Conservation (phyloP, 495 filamentous ascomycete species). For the Xylaria curta region DNA sequence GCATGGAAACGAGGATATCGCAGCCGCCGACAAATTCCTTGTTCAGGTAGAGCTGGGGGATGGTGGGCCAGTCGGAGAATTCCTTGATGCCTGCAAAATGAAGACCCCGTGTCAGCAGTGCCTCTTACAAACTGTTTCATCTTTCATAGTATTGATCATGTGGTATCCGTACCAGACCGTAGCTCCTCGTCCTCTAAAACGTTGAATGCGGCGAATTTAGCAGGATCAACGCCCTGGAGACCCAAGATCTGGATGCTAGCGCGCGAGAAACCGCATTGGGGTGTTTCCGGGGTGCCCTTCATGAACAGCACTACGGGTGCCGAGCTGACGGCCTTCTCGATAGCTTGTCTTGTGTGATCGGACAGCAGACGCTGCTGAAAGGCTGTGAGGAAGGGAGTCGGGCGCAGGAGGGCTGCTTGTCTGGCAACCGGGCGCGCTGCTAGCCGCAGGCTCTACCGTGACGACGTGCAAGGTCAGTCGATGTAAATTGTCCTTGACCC, state of each 20-base stretch:
- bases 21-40: conserved; percentile 97
- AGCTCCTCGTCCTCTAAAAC: conserved; percentile 90
- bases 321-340: conserved; percentile 83
- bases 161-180: conserved; percentile 69
- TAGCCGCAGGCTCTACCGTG: conserved; percentile 42
- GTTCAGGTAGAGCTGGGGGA: conserved; percentile 93
- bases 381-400: conserved; percentile 42
- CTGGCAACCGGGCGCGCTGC: conserved; percentile 44
- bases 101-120: conserved; percentile 21
- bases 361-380: conserved; percentile 71
- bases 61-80: conserved; percentile 98
- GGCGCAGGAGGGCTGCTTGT: conserved; percentile 33
- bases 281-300: conserved; percentile 96
- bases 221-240: conserved; percentile 93
- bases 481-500: background rate
- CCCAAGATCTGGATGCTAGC: conserved; percentile 94
- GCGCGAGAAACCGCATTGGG: conserved; percentile 97
- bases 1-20: conserved; percentile 96
- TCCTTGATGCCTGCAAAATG: conserved; percentile 86
- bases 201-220: conserved; percentile 95
- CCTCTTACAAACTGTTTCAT: conserved; percentile 15
- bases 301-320: conserved; percentile 97
- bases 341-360: conserved; percentile 73
- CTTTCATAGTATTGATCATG: background rate
- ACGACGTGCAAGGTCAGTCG: conserved; percentile 18